Evolutionary conservation across 148 eudicot species (phyloP).

Genomic region (Selenicereus undatus): DNA sequence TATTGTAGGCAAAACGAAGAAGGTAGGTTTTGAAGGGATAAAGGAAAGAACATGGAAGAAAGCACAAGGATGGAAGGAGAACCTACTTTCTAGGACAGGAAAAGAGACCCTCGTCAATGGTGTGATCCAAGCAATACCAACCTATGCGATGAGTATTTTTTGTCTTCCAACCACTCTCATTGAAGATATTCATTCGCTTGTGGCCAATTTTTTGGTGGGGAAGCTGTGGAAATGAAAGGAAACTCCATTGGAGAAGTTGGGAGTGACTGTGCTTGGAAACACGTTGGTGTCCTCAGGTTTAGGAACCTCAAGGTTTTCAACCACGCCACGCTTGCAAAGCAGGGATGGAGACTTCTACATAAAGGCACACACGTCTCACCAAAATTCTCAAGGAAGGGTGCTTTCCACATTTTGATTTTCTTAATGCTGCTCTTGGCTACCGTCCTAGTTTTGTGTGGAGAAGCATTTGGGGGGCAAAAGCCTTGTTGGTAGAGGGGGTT

Average conservation of each 20-base stretch:
- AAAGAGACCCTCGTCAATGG: neutral
- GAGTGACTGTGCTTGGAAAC: neutral
- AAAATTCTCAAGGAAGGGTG: neutral
- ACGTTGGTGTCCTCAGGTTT: neutral
- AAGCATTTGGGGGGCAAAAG: neutral
- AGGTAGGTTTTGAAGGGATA: no score
- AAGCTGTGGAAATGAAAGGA: no score
- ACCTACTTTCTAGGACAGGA: no score
- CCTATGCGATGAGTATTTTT: neutral
- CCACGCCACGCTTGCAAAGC: neutral
- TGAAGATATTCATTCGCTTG: neutral
- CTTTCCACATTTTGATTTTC: neutral
- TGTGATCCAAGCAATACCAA: neutral
- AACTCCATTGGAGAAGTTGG: neutral
- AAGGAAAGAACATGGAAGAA: no score
- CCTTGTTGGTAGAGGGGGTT: neutral
- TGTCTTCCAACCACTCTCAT: neutral
- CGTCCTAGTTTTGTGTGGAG: neutral
- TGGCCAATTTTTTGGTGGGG: neutral
- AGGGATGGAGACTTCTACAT: neutral
- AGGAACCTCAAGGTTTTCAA: neutral
- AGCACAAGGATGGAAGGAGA: no score
- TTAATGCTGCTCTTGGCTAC: neutral
- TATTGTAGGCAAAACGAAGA: no score
- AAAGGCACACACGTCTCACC: neutral